Base-by-base conservation (phyloP, 2,329 filamentous ascomycete genomes). In the Diaporthe citri region DNA sequence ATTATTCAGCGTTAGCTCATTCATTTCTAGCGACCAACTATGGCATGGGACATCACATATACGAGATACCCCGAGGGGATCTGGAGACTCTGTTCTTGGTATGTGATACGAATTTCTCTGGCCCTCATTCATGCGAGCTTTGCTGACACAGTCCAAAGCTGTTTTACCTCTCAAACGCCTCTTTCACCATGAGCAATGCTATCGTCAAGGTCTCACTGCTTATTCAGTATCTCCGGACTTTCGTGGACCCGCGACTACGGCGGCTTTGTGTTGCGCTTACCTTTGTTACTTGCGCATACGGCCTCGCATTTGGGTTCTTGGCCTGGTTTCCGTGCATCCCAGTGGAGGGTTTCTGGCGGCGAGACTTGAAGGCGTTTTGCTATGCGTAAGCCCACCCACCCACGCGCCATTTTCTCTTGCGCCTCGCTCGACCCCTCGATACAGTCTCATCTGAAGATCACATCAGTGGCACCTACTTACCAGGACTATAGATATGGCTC, bases 401-500 rank as follows among this genome's bases (percentile, higher is more conserved):
- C n/a, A n/a, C n/a, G n/a, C n/a, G n/a, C 36, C 36, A 39, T 4
- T 5, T 39, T 12, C 36, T 39, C 36, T 39, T 13, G 12, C 0
- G 36, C 36, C 36, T 39, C 36, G 36, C 4, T 10, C 36, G 12
- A 4, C 2, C 17, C 8, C 15, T 22, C 6, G 5, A 13, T 22
- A 17, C 6, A 22, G 36, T 60, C 36, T 2, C 7, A 46, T 46
- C 4, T 36, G 4, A 71, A 72, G 67, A 52, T 60, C n/a, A 28
- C 10, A 8, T 46, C 22, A 4, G 12, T 31, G 13, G 2, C 56
- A 28, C 2, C 10, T 20, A 8, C 31, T 52, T 10, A 59, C 25
- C 6, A n/a, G 13, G 15, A 31, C 4, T 83, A 81, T 67, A 82
- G 79, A 0, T 84, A 81, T 73, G 82, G 80, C 8, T 82, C 82